Evolutionary conservation across 2,329 filamentous ascomycete genomes (phyloP).

Genomic region (Lachnellula suecica): DNA sequence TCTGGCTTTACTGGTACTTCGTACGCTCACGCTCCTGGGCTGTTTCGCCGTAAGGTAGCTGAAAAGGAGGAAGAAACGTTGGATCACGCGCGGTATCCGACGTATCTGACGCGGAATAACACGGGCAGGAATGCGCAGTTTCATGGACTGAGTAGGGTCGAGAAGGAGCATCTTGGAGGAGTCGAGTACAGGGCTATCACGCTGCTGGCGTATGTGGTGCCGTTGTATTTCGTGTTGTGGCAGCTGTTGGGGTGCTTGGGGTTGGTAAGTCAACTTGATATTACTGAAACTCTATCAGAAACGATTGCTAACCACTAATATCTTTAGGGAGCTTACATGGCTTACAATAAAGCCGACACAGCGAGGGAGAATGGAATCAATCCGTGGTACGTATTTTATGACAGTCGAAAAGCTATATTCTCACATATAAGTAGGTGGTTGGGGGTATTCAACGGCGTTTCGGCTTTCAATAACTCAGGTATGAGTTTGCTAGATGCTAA

Average conservation of each 20-base stretch:
- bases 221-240: constrained; percentile 58
- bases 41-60: too few relatives aligned
- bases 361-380: constrained; percentile 56
- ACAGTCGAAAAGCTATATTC: background rate
- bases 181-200: constrained; percentile 63
- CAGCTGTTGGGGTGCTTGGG: constrained; percentile 59
- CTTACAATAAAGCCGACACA: constrained; percentile 46
- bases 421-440: constrained; percentile 47
- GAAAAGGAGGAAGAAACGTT: too few relatives aligned
- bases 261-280: too few relatives aligned
- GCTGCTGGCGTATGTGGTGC: constrained; percentile 58
- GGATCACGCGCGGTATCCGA: constrained; percentile 19
- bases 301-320: too few relatives aligned
- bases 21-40: too few relatives aligned
- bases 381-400: constrained; percentile 51
- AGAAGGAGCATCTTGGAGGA: constrained; percentile 59
- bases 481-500: constrained; percentile 68
- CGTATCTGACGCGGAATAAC: constrained; percentile 24
- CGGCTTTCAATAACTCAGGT: constrained; percentile 71
- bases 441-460: constrained; percentile 65
- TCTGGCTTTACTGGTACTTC: too few relatives aligned
- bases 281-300: too few relatives aligned
- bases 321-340: constrained; percentile 64
- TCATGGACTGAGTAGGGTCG: constrained; percentile 49
- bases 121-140: constrained; percentile 55